A percentile compares a stretch with the other conserved stretches of the same genome.
Conservation (phyloP, 2,329 filamentous ascomycete genomes). For the Alternaria atra region DNA sequence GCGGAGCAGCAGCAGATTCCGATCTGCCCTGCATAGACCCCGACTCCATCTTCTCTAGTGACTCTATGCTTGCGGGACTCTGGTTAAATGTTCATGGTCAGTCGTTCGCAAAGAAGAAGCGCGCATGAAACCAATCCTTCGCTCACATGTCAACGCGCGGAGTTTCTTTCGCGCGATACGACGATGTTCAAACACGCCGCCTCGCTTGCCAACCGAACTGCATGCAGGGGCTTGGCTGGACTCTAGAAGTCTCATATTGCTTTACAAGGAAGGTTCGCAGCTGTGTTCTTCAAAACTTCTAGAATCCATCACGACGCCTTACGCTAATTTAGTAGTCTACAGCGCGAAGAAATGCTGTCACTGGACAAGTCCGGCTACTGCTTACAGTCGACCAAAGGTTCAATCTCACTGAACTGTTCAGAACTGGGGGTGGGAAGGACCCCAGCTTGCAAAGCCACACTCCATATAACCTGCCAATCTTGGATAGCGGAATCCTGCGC, state of each 20-base stretch:
- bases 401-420: background rate
- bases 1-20: constrained; percentile 5
- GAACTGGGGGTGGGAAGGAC: background rate
- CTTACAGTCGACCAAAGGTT: background rate
- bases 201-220: constrained; percentile 38
- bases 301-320: background rate
- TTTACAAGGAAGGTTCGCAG: background rate
- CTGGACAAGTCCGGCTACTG: background rate
- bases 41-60: constrained; percentile 23
- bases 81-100: constrained; percentile 18
- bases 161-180: constrained; percentile 7
- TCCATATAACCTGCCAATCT: constrained; percentile 5
- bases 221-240: constrained; percentile 15
- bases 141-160: constrained; percentile 1
- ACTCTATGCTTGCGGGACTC: constrained; percentile 22
- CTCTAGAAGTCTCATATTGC: constrained; percentile 4
- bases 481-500: constrained; percentile 7
- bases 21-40: background rate
- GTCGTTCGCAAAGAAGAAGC: constrained; percentile 11
- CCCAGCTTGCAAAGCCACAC: background rate
- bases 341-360: background rate
- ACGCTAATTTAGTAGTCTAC: background rate
- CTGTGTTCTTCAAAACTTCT: background rate
- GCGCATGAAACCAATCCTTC: constrained; percentile 7
- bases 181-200: constrained; percentile 4